Conservation (phyloP, 2,329 filamentous ascomycete species). For the Tolypocladium pustulatum region DNA sequence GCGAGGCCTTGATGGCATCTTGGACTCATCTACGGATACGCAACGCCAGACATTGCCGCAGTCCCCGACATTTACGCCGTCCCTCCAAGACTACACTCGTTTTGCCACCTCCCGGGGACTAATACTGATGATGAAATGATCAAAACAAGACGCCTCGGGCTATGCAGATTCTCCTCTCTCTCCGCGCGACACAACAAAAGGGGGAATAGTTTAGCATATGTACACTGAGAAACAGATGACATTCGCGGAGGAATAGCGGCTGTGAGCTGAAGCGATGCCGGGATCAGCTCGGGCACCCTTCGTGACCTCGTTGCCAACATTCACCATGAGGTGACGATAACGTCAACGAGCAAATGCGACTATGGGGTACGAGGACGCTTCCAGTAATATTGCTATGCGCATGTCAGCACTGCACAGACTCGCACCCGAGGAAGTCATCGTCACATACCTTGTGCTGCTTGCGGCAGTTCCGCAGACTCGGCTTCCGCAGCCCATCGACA, state of each 20-base stretch:
- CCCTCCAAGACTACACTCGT: neutral
- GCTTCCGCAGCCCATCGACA: slow-evolving; percentile 77
- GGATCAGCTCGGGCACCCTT: neutral
- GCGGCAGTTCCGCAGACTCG: slow-evolving; percentile 76
- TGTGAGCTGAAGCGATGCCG: neutral
- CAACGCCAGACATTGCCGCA: neutral
- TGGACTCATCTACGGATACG: neutral
- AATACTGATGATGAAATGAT: neutral
- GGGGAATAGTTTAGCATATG: neutral
- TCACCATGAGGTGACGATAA: neutral
- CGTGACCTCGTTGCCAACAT: neutral
- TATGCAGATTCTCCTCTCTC: slow-evolving; percentile 9
- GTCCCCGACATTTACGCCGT: neutral
- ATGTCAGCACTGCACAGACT: neutral
- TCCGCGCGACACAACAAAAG: neutral
- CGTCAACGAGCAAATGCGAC: slow-evolving; percentile 3
- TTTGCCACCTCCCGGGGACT: neutral
- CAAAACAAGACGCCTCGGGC: slow-evolving; percentile 13
- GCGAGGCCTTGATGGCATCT: neutral
- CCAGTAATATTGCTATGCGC: slow-evolving; percentile 56
- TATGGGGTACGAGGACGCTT: slow-evolving; percentile 52
- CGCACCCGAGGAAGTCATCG: neutral
- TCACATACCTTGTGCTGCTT: slow-evolving; percentile 88
- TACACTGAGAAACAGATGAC: neutral
- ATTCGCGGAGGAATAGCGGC: neutral